A percentile compares a stretch with the other conserved stretches of the same genome.
Evolutionary conservation across 1,139 yeast genomes (phyloP).

Genomic region (Suhomyces terraborum): DNA sequence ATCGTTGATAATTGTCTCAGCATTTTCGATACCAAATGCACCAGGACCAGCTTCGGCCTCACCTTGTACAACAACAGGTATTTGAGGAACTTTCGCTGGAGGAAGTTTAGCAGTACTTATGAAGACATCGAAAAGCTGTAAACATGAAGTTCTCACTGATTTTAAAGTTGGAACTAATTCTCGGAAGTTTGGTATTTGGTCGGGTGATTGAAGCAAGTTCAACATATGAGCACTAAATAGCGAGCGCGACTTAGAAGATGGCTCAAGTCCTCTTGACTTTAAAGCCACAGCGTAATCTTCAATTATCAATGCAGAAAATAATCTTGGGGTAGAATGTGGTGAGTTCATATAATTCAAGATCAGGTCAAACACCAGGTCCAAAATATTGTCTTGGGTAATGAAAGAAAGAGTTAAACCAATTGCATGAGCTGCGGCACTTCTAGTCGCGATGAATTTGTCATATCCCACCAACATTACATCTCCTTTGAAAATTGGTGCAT

Average conservation of each 20-base stretch:
- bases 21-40: conserved; percentile 81
- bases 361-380: conserved; percentile 41
- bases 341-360: conserved; percentile 50
- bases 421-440: conserved; percentile 75
- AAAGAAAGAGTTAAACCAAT: conserved; percentile 70
- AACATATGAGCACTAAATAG: conserved; percentile 34
- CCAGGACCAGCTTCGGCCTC: conserved; percentile 94
- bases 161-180: conserved; percentile 87
- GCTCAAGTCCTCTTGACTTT: conserved; percentile 20
- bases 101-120: conserved; percentile 74
- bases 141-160: conserved; percentile 84
- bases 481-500: conserved; percentile 88
- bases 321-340: conserved; percentile 78
- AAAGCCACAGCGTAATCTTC: conserved; percentile 66
- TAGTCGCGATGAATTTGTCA: conserved; percentile 72
- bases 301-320: conserved; percentile 67
- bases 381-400: conserved; percentile 42
- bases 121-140: conserved; percentile 77
- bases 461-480: conserved; percentile 85
- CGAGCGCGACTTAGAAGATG: conserved; percentile 24
- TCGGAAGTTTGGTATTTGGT: conserved; percentile 59
- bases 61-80: conserved; percentile 91
- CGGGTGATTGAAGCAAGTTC: conserved; percentile 45
- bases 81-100: conserved; percentile 73
- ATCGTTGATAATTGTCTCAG: conserved; percentile 67